phyloP scores from a whole-genome alignment of 1,284 basidiomycete genomes.

The Anthracocystis panici-leucophaei region DNA sequence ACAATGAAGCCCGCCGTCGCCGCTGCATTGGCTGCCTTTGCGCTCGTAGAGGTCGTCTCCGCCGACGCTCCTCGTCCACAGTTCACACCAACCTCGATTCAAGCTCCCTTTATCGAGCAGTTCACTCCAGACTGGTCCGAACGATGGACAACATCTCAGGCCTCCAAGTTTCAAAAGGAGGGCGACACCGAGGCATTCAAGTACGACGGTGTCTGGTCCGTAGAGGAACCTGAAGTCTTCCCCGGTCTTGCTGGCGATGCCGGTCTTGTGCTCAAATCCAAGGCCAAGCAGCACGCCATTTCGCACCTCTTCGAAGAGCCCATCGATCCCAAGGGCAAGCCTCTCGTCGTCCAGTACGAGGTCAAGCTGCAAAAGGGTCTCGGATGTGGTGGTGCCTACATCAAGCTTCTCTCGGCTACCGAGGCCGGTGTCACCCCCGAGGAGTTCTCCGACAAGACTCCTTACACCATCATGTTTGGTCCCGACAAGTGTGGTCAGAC shows the following conservation, averaged over 20 bases:
- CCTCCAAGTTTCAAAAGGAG: slow-evolving; percentile 80
- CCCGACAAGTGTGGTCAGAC: slow-evolving; percentile 68
- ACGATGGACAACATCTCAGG: slow-evolving; percentile 95
- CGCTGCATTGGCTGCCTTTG: slow-evolving; percentile 46
- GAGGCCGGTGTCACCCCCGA: slow-evolving; percentile 66
- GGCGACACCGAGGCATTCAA: slow-evolving; percentile 75
- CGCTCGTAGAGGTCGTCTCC: slow-evolving; percentile 39
- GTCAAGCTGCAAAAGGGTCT: slow-evolving; percentile 97
- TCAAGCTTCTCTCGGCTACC: slow-evolving; percentile 84
- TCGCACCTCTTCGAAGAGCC: slow-evolving; percentile 86
- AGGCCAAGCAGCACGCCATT: slow-evolving; percentile 96
- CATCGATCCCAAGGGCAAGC: slow-evolving; percentile 85
- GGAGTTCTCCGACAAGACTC: slow-evolving; percentile 68
- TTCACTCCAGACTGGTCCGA: slow-evolving; percentile 90
- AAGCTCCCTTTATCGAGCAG: slow-evolving; percentile 96
- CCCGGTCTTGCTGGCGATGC: slow-evolving; percentile 71
- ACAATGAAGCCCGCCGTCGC: slow-evolving; percentile 46
- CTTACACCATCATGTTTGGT: slow-evolving; percentile 70
- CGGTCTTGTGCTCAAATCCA: slow-evolving; percentile 75
- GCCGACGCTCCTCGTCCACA: slow-evolving; percentile 41
- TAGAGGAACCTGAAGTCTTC: slow-evolving; percentile 86
- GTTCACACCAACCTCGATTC: slow-evolving; percentile 80
- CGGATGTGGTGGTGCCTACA: slow-evolving; percentile 98
- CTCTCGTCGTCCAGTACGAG: slow-evolving; percentile 97
- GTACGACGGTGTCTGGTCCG: slow-evolving; percentile 96